Evolutionary conservation across 208 protist species (phyloP), one percentile per base, ranked within the genome.

Genomic region (Crithidia acanthocephali): DNA sequence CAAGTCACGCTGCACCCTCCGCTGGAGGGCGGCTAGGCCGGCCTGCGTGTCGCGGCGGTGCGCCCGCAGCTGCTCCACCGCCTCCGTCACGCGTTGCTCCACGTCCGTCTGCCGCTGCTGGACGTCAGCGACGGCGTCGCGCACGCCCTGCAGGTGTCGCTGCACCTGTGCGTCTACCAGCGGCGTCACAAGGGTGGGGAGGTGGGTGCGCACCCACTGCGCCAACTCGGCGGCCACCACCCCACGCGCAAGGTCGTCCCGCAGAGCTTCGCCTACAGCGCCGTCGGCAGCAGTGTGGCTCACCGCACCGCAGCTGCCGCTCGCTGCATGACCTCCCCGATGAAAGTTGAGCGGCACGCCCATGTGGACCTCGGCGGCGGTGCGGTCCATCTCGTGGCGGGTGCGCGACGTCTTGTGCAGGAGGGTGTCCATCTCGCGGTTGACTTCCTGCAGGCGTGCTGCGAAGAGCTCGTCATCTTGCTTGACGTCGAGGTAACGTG

Each of bases 361-460:
- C 57, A 70, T 66, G 45, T 13, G 63, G 20, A 60, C 64, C 53
- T 76, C 63, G 0, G 62, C 63, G 4, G 62, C 42, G 3, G 44
- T 64, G 63, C 71, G 52, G 61, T 68, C 62, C 28, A 92, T 42
- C 23, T 75, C 74, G 28, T 83, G 71, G 13, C 83, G 79, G 23
- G 85, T 78, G 9, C 74, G 65, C 30, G 72, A 70, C 2, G 86
- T 91, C 25, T 81, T 79, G 28, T 87, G 79, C 25, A 95, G 81
- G 0, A 93, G 69, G 27, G 42, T 68, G 63, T 91, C 81, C 87
- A 93, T 90, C 59, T 95, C 90, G n/a, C 75, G 65, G 56, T 93
- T 93, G 25, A 92, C 88, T 45, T 84, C 81, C 32, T 85, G 59
- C 35, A 95, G 80, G 5, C 85, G 84, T 2, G 68, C 47, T 45